Evolutionary conservation across 163 green algal species (phyloP), one percentile per base, ranked within the genome.

Genomic region (Prototheca wickerhamii): DNA sequence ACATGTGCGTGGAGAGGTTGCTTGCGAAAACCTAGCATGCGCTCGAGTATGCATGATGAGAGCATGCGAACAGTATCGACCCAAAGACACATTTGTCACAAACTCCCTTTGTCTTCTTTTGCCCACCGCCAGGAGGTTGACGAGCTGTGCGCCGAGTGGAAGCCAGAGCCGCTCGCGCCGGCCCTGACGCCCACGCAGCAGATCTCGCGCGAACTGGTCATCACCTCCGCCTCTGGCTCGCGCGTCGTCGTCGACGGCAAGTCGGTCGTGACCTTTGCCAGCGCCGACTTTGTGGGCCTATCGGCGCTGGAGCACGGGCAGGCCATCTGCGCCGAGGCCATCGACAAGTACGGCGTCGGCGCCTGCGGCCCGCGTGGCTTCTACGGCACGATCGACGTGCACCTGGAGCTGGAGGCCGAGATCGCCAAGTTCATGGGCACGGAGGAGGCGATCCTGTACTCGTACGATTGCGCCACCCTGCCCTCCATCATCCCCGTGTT

Each of bases 301-400:
- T 73, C 85, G 18, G 78, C 78, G 26, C 75, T 86, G 26, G 8
- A 59, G 7, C 28, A 71, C 3, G 77, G 93, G 32, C 68, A 76
- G 63, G 52, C 68, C 4, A 46, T 51, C 18, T 84, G 76, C 56
- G 63, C 60, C 2, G 69, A 52, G 10, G 87, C 89, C 1, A 81
- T 98, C 25, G 65, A 84, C 28, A 94, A 94, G 68, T 98, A 98
- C 65, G 94, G 94, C 12, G 86, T 96, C 6, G 94, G 94, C 18
- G 90, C 87, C 0, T 99, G 94, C 68, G 93, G 92, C 18, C 94
- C 94, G 0, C 84, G 94, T 30, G 94, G 92, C 23, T 99, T 99
- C 65, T 99, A 99, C 58, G 94, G 94, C 32, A 99, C 93, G 26
- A 93, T 98, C 60, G 92, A 96, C 76, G 89, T 95, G 26, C 91